A percentile compares a stretch with the other conserved stretches of the same genome.
Evolutionary conservation across 768 basidiomycete genomes (phyloP).

Genomic region (Leccinum variicolor): DNA sequence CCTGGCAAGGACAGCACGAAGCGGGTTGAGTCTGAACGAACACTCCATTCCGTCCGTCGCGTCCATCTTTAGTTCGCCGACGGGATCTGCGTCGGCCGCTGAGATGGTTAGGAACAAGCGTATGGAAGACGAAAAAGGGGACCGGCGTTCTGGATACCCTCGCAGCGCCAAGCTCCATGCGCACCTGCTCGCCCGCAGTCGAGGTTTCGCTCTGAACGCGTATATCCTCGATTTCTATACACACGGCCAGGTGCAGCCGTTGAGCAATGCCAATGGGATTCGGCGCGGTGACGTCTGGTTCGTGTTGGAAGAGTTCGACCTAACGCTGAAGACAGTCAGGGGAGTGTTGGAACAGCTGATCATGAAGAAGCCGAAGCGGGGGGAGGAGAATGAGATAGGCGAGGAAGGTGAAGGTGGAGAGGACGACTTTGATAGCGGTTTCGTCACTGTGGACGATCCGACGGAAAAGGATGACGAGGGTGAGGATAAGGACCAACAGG

Average conservation of each 20-base stretch:
- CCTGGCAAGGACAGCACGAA: constrained; percentile 47
- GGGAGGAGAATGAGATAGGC: constrained; percentile 15
- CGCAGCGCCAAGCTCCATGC: background rate
- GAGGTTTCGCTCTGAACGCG: constrained; percentile 48
- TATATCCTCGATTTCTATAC: constrained; percentile 67
- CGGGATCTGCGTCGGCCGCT: constrained; percentile 6
- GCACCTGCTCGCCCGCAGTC: background rate
- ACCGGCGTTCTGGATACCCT: background rate
- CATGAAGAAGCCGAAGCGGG: constrained; percentile 27
- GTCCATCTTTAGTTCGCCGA: constrained; percentile 27
- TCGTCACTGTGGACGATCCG: constrained; percentile 26
- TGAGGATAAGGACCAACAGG: background rate
- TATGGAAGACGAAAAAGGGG: background rate
- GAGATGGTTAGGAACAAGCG: background rate
- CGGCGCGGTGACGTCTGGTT: constrained; percentile 66
- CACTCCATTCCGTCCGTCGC: constrained; percentile 59
- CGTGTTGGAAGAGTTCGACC: constrained; percentile 52
- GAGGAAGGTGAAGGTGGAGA: constrained; percentile 7
- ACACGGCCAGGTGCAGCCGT: constrained; percentile 54
- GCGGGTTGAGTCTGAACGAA: constrained; percentile 53
- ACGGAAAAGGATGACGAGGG: constrained; percentile 22
- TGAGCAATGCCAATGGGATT: constrained; percentile 54
- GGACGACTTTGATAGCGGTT: constrained; percentile 33
- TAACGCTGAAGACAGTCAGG: constrained; percentile 49
- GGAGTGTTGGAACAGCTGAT: constrained; percentile 47